These are phyloP conservation scores for Crithidia sp. DNA, from an alignment of 208 protist species.

Conservation along the genomic window DNA sequence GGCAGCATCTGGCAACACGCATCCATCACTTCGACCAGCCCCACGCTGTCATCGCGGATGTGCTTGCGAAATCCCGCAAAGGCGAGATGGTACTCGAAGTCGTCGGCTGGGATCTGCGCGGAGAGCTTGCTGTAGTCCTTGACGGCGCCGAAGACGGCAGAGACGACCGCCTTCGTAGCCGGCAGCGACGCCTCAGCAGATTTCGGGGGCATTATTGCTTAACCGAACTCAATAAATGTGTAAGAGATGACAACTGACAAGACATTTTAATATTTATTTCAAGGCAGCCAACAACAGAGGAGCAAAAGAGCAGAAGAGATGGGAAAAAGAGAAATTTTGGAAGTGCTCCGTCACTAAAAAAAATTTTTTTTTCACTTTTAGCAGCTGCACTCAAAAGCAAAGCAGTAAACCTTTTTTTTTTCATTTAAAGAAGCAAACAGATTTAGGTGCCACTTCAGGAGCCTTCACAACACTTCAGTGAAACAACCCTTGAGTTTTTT, in stretches of 20 bases:
- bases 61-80: conserved; percentile 80
- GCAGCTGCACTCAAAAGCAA: background rate
- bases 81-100: conserved; percentile 87
- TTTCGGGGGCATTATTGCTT: conserved; percentile 17
- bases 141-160: conserved; percentile 59
- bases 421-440: too few species aligned
- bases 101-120: conserved; percentile 59
- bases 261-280: too few species aligned
- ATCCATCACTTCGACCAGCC: conserved; percentile 70
- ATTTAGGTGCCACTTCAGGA: too few species aligned
- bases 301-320: background rate
- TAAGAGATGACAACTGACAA: too few species aligned
- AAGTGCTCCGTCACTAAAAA: background rate
- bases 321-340: background rate
- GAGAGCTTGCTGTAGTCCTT: conserved; percentile 77
- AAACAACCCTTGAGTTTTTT: too few species aligned
- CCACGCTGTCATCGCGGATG: conserved; percentile 60
- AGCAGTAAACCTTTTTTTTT: too few species aligned
- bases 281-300: too few species aligned
- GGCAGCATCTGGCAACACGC: conserved; percentile 69
- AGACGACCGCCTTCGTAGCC: conserved; percentile 64
- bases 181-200: conserved; percentile 27
- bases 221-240: background rate
- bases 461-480: too few species aligned
- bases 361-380: background rate